Evolutionary conservation across 1,139 yeast species (phyloP).

Genomic region (Lodderomyces oxycetoniae): DNA sequence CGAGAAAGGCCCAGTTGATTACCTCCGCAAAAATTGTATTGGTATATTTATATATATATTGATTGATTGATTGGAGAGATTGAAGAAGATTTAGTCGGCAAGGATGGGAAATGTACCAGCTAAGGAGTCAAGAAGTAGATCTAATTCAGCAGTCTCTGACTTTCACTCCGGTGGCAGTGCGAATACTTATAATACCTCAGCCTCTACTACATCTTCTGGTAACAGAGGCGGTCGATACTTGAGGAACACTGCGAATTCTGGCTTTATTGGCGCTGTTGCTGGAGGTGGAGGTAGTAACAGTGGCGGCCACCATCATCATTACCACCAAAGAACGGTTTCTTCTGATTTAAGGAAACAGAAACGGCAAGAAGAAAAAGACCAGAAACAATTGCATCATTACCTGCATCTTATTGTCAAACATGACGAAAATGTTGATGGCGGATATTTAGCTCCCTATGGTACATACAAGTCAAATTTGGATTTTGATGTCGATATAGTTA

Average conservation of each 20-base stretch:
- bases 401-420: constrained; percentile 52
- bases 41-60: too few relatives aligned
- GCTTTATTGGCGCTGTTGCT: not conserved
- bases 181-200: constrained; percentile 6
- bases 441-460: constrained; percentile 81
- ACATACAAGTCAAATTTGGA: constrained; percentile 74
- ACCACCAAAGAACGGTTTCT: constrained; percentile 11
- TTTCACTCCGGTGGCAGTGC: constrained; percentile 7
- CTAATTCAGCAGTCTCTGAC: constrained; percentile 15
- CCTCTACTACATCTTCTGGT: constrained; percentile 3
- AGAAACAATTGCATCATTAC: constrained; percentile 49
- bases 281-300: too few relatives aligned
- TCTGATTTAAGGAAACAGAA: constrained; percentile 23
- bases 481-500: constrained; percentile 67
- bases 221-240: not conserved
- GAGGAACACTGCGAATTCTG: constrained; percentile 11
- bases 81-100: too few relatives aligned
- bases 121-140: constrained; percentile 41
- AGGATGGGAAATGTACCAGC: constrained; percentile 60
- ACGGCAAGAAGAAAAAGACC: constrained; percentile 49
- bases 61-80: too few relatives aligned
- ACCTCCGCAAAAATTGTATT: too few relatives aligned
- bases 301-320: constrained; percentile 6
- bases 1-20: too few relatives aligned
- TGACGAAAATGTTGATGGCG: constrained; percentile 70